Evolutionary conservation across 2,329 filamentous ascomycete species (phyloP).

Genomic region (Curvularia verruculosa): DNA sequence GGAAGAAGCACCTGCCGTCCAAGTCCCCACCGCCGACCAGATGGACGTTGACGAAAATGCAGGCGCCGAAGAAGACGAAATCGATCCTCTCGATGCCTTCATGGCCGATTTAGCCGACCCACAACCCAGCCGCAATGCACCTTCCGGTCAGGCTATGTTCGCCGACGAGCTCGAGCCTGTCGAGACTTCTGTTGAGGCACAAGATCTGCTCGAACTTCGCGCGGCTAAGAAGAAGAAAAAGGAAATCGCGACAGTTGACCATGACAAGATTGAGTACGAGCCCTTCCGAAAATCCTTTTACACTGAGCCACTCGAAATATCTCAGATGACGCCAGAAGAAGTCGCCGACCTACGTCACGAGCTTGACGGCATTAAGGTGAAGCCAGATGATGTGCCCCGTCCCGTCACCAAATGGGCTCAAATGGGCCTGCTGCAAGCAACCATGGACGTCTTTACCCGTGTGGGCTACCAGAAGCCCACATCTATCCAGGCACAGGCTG

Average conservation of each 20-base stretch:
- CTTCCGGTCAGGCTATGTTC: constrained; percentile 84
- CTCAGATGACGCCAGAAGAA: constrained; percentile 83
- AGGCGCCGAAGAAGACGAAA: constrained; percentile 67
- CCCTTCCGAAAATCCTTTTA: constrained; percentile 95
- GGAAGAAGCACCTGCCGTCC: constrained; percentile 47
- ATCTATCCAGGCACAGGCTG: constrained; percentile 91
- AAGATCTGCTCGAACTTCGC: constrained; percentile 58
- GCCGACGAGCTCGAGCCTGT: constrained; percentile 79
- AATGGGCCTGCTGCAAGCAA: constrained; percentile 85
- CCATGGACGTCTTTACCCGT: constrained; percentile 80
- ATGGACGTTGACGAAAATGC: constrained; percentile 63
- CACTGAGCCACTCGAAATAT: constrained; percentile 83
- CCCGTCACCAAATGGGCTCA: constrained; percentile 97
- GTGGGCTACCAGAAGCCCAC: constrained; percentile 89
- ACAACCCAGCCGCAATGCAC: constrained; percentile 54
- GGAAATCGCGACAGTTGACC: constrained; percentile 87
- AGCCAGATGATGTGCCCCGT: constrained; percentile 77
- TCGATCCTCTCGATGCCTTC: constrained; percentile 95
- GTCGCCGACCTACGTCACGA: constrained; percentile 81
- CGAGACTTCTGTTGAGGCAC: constrained; percentile 66
- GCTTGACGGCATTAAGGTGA: constrained; percentile 92
- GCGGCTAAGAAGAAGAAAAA: constrained; percentile 85
- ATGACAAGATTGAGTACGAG: constrained; percentile 82
- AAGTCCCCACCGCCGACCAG: constrained; percentile 45
- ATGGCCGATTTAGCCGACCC: constrained; percentile 70